phyloP scores from a whole-genome alignment of 495 filamentous ascomycete genomes.

The Coniosporium apollinis region DNA sequence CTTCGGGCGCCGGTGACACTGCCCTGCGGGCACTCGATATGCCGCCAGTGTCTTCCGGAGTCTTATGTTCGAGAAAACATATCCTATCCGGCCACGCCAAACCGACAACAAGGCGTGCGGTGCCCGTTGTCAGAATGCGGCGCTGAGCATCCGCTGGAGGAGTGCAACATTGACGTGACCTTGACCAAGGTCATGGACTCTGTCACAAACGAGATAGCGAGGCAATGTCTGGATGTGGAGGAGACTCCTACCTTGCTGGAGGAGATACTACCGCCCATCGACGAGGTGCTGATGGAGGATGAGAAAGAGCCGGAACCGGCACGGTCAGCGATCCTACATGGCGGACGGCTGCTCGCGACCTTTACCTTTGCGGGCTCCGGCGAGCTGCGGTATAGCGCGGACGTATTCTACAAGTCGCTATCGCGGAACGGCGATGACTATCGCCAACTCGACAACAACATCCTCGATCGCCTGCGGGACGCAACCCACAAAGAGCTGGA shows the following conservation, averaged over 20 bases:
- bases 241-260: constrained; percentile 23
- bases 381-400: constrained; percentile 33
- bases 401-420: constrained; percentile 34
- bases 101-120: constrained; percentile 45
- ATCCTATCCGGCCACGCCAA: constrained; percentile 51
- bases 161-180: constrained; percentile 63
- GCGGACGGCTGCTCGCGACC: constrained; percentile 45
- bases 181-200: constrained; percentile 45
- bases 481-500: constrained; percentile 52
- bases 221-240: constrained; percentile 17
- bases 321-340: constrained; percentile 19
- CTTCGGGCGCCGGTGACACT: constrained; percentile 54
- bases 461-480: constrained; percentile 42
- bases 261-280: constrained; percentile 27
- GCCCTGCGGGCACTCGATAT: constrained; percentile 70
- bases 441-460: constrained; percentile 29
- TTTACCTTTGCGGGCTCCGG: constrained; percentile 38
- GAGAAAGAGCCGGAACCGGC: constrained; percentile 16
- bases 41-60: constrained; percentile 55
- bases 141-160: constrained; percentile 54
- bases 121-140: constrained; percentile 55
- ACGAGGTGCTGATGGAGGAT: constrained; percentile 24
- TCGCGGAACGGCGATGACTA: constrained; percentile 22
- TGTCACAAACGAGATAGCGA: constrained; percentile 31
- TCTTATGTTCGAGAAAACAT: constrained; percentile 45